Base-by-base conservation (phyloP, 495 filamentous ascomycete genomes). In the Aspergillus olivimuriae region DNA sequence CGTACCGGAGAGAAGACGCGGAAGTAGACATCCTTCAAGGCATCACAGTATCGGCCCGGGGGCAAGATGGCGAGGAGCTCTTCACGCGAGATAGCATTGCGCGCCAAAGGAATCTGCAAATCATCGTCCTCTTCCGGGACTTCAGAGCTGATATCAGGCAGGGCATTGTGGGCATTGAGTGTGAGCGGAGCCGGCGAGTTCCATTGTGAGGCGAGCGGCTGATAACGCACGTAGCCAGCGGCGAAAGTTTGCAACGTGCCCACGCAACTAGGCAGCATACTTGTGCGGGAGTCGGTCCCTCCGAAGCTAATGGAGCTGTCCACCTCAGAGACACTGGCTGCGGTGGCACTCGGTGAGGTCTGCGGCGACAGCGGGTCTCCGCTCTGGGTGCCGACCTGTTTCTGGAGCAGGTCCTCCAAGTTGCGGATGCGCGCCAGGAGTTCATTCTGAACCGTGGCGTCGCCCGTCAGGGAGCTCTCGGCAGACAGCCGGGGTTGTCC, bases 221-320 rank as follows among this genome's bases (percentile, higher is more conserved):
- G 50, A 46, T 69, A 69, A 9, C 62, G 62, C 20, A 69, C 63
- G 56, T 69, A 61, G n/a, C 66, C 66, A 3, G 66, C 63, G 17
- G 58, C 35, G 9, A 55, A 66, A 1, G 57, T 66, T 17, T 63
- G 66, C 0, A 69, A 44, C 1, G 50, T 51, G 1, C 66, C 66
- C 22, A 62, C 49, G 39, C 53, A 59, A 2, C 43, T 57, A 18
- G 57, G 34, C 47, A 60, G 39, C 1, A 59, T 44, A 22, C 50
- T 51, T 15, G 11, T 5, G 11, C 38, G 33, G 1, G 43, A 30
- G 18, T 60, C 57, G 46, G 51, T 48, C 2, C 47, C 32, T 15
- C 60, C 51, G 2, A 48, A 15, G 0, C 43, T 55, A 8, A 54
- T 35, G 0, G 58, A 46, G 14, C 55, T 42, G 20, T 65, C 63